Evolutionary conservation across 768 basidiomycete genomes (phyloP).

Genomic region (Lentinula boryana): DNA sequence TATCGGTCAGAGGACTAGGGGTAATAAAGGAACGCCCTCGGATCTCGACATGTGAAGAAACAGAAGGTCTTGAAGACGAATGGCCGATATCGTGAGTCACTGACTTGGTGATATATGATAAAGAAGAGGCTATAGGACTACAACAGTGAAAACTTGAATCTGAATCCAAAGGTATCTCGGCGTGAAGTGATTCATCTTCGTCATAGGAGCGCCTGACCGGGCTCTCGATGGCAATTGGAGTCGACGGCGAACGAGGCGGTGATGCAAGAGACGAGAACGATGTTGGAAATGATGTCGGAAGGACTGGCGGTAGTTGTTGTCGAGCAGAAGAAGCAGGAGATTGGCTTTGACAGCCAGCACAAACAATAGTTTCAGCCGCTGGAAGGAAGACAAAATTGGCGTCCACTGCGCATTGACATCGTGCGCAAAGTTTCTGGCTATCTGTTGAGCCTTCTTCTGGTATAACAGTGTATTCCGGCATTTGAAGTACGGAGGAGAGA

Average conservation of each 20-base stretch:
- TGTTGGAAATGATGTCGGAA: constrained; percentile 17
- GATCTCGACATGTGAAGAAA: constrained; percentile 13
- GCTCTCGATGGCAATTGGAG: constrained; percentile 16
- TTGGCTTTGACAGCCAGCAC: constrained; percentile 40
- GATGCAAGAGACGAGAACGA: constrained; percentile 16
- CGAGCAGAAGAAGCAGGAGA: constrained; percentile 17
- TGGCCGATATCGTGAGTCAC: not conserved
- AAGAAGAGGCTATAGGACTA: constrained; percentile 4
- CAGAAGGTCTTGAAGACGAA: not conserved
- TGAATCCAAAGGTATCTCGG: constrained; percentile 11
- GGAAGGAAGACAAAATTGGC: constrained; percentile 18
- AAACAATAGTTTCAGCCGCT: constrained; percentile 33
- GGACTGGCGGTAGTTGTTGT: constrained; percentile 11
- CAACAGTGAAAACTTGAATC: constrained; percentile 11
- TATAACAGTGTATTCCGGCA: constrained; percentile 42
- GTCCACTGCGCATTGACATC: constrained; percentile 38
- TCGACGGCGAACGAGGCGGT: constrained; percentile 8
- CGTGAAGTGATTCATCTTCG: constrained; percentile 15
- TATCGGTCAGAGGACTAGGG: constrained; percentile 59
- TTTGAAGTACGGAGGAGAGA: constrained; percentile 21
- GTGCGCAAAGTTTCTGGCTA: constrained; percentile 35
- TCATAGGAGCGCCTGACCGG: constrained; percentile 18
- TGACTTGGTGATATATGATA: not conserved
- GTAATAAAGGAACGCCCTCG: constrained; percentile 14
- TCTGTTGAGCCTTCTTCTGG: not conserved